Evolutionary conservation across 2,329 filamentous ascomycete species (phyloP).

Genomic region (Trichoderma brevicompactum): DNA sequence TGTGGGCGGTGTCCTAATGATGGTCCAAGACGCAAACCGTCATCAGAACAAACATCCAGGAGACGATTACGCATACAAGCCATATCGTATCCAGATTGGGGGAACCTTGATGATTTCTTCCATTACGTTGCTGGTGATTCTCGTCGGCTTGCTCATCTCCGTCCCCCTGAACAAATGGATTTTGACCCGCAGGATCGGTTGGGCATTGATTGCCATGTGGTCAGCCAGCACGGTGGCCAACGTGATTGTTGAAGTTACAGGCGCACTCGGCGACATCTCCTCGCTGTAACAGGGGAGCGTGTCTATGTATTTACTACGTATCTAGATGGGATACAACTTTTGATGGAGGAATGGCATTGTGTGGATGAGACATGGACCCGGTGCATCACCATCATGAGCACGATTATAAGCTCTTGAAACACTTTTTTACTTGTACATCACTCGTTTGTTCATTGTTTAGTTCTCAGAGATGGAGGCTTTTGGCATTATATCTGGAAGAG

Average conservation of each 20-base stretch:
- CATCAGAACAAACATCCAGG: slow-evolving; percentile 70
- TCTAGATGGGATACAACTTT: not conserved
- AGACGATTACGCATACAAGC: slow-evolving; percentile 66
- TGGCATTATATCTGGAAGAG: not conserved
- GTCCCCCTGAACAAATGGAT: slow-evolving; percentile 88
- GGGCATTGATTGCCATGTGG: slow-evolving; percentile 81
- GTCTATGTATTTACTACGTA: not conserved
- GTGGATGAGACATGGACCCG: not conserved
- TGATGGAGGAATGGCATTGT: not conserved
- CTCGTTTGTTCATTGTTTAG: not conserved
- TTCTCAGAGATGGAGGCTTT: not conserved
- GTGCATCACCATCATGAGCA: not conserved
- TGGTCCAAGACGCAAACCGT: slow-evolving; percentile 69
- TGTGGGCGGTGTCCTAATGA: slow-evolving; percentile 88
- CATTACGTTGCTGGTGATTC: slow-evolving; percentile 78
- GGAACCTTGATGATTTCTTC: slow-evolving; percentile 85
- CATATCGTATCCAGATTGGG: slow-evolving; percentile 83
- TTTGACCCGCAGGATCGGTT: slow-evolving; percentile 81
- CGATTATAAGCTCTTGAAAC: not conserved
- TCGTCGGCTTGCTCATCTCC: slow-evolving; percentile 75
- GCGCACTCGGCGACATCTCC: slow-evolving; percentile 48
- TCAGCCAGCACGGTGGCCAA: slow-evolving; percentile 78
- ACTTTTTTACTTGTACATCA: slow-evolving; percentile 7
- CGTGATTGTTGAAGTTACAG: slow-evolving; percentile 75
- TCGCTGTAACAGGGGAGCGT: not conserved